Base-by-base conservation (phyloP, 2,329 filamentous ascomycete genomes). In the Fusarium incarnatum region DNA sequence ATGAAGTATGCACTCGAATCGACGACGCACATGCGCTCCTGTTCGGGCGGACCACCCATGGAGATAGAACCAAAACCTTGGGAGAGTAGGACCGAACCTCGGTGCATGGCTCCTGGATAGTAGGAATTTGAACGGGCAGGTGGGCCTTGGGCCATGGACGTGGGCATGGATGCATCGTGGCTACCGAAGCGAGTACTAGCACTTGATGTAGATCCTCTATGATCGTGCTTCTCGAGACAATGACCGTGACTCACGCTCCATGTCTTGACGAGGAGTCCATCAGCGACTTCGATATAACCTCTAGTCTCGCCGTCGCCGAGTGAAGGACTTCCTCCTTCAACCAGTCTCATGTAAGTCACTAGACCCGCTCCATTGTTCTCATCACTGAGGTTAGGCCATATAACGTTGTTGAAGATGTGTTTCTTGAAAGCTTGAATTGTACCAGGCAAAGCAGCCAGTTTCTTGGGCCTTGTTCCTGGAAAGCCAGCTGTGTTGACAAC, bases 371-470 rank as follows among this genome's bases (percentile, higher is more conserved):
- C 96, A 34, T 94, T 94, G 78, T 97, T 96, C 81, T 99, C 96
- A 76, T 99, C 95, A 0, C 94, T 97, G 41, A 99, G 83, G 73
- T 99, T 99, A 0, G 96, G 96, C 96, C 96, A 99, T 56, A 98
- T 97, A 61, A 97, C 84, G 76, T 98, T 97, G 81, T 99, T 99
- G 84, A 99, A 99, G 64, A 99, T 93, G 80, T 99, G 94, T 1
- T 86, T 89, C 79, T 97, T 98, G 80, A 99, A 91, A 0, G 95
- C 94, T 47, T 93, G 87, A 54, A 99, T 94, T n/a, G 95, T 97
- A 28, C 89, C 91, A 0, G 94, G 94, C 6, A 98, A 83, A 1
- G 92, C 95, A 2, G 95, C 94, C 16, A 99, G 84, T 25, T 92
- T 89, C 80, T 98, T 99, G 0, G 94, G 93, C 28, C 91, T 89